These are phyloP conservation scores for Nicotiana benthamiana DNA, from an alignment of 257 asterid genomes.

Conservation along the genomic window DNA sequence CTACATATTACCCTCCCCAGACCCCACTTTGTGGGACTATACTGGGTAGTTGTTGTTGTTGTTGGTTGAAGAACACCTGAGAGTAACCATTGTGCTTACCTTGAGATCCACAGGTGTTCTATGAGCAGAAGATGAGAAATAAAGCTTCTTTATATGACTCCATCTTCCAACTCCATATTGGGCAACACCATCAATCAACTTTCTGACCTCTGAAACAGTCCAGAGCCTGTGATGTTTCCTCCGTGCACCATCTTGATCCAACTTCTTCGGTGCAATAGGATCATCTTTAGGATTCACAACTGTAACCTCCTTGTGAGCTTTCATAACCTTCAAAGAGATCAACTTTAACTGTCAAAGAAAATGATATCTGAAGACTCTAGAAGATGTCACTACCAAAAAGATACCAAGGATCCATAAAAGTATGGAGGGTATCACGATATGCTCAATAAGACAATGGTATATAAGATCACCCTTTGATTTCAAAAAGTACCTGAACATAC, in stretches of 20 bases:
- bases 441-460: background rate
- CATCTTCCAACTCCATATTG: constrained; percentile 91
- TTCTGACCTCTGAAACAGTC: constrained; percentile 77
- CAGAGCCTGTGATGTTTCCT: constrained; percentile 86
- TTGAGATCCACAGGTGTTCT: constrained; percentile 94
- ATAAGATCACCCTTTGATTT: background rate
- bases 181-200: constrained; percentile 81
- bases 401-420: background rate
- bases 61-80: background rate
- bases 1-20: too few relatives aligned
- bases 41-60: too few relatives aligned
- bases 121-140: constrained; percentile 67
- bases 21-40: too few relatives aligned
- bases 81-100: constrained; percentile 28
- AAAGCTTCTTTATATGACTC: constrained; percentile 78
- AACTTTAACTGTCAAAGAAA: background rate
- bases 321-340: constrained; percentile 1
- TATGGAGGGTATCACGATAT: background rate
- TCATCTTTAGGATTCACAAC: constrained; percentile 30
- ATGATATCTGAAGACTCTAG: background rate
- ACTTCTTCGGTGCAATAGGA: constrained; percentile 14
- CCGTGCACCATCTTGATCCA: constrained; percentile 29
- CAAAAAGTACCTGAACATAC: background rate
- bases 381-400: background rate
- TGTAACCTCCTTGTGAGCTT: constrained; percentile 8